Conservation (phyloP, 805 yeast genomes). For the Brettanomyces naardenensis region DNA sequence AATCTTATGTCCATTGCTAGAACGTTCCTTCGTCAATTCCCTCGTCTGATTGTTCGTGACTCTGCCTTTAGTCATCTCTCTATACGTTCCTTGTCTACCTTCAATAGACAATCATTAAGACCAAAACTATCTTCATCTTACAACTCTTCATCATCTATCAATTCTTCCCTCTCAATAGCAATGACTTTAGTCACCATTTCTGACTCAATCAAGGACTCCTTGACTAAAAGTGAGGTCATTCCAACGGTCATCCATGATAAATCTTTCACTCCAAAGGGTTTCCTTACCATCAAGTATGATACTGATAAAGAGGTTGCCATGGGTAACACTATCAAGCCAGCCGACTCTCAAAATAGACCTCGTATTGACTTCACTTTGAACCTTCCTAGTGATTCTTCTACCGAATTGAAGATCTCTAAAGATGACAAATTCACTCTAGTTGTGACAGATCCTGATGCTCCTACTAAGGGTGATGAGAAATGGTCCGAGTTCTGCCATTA, state of each 20-base stretch:
- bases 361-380: slow-evolving; percentile 53
- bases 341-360: slow-evolving; percentile 64
- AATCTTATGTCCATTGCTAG: too few species aligned
- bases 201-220: slow-evolving; percentile 45
- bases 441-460: slow-evolving; percentile 93
- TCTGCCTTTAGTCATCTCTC: too few species aligned
- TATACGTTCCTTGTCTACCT: too few species aligned
- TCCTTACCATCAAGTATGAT: slow-evolving; percentile 55
- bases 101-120: too few species aligned
- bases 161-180: neutral
- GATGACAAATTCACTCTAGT: slow-evolving; percentile 63
- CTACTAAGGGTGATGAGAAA: slow-evolving; percentile 69
- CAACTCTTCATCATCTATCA: too few species aligned
- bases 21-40: too few species aligned
- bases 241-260: slow-evolving; percentile 44
- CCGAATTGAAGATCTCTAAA: slow-evolving; percentile 28
- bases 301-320: slow-evolving; percentile 52
- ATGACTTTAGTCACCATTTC: slow-evolving; percentile 39
- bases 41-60: too few species aligned
- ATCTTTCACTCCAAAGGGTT: slow-evolving; percentile 35
- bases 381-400: slow-evolving; percentile 20
- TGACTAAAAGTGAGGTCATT: slow-evolving; percentile 38
- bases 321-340: slow-evolving; percentile 65
- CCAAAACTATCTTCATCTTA: too few species aligned
- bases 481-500: slow-evolving; percentile 88